Percentiles rank a stretch among this genome's conserved stretches.
These are phyloP conservation scores for Fusarium decemcellulare DNA, from an alignment of 2,329 filamentous ascomycete genomes.

Conservation along the genomic window DNA sequence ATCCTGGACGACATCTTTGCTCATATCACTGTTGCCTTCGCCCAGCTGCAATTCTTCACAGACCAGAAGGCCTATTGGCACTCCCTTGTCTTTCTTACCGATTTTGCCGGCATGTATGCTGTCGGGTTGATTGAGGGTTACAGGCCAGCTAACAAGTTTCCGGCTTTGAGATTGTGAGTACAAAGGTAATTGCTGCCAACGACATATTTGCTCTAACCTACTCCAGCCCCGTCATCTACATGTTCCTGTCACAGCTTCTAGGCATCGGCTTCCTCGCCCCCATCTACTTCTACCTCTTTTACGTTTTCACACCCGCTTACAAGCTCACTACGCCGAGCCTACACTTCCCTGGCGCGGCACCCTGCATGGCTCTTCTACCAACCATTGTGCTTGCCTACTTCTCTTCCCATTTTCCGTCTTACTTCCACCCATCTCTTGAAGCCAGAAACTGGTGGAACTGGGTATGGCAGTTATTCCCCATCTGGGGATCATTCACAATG, in stretches of 20 bases:
- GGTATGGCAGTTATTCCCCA: constrained; percentile 49
- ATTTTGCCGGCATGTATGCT: constrained; percentile 46
- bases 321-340: constrained; percentile 29
- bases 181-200: fast-evolving
- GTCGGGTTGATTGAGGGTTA: constrained; percentile 45
- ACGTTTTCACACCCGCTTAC: constrained; percentile 32
- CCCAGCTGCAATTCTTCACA: constrained; percentile 42
- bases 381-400: constrained; percentile 37
- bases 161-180: constrained; percentile 44
- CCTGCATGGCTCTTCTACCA: constrained; percentile 36
- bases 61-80: constrained; percentile 46
- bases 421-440: constrained; percentile 40
- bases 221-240: constrained; percentile 34
- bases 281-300: constrained; percentile 43
- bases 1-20: constrained; percentile 40
- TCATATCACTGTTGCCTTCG: constrained; percentile 38
- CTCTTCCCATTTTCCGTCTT: constrained; percentile 34
- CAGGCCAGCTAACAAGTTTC: constrained; percentile 29
- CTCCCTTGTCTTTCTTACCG: constrained; percentile 46
- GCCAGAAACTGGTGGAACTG: constrained; percentile 49
- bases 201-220: constrained; percentile 3
- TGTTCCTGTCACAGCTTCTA: constrained; percentile 41
- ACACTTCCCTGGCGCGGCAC: constrained; percentile 13
- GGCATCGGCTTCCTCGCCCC: constrained; percentile 41
- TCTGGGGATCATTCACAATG: constrained; percentile 42